These are phyloP conservation scores for Wickerhamomyces ciferrii DNA, from an alignment of 805 yeast genomes.

Conservation along the genomic window DNA sequence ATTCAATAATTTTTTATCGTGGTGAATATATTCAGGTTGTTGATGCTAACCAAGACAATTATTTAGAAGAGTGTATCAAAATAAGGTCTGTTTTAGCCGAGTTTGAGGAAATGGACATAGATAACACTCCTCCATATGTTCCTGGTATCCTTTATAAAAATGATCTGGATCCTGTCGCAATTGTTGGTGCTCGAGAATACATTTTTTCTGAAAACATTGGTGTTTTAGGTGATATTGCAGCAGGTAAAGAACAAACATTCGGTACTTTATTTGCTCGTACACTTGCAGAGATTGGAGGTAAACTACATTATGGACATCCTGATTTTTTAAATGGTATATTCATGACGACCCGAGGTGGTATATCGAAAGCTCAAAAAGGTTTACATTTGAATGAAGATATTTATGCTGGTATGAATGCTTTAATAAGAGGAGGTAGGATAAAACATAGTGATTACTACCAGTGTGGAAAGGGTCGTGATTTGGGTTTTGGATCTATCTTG, in stretches of 20 bases:
- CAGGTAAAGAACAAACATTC: conserved; percentile 95
- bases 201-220: conserved; percentile 93
- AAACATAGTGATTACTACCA: conserved; percentile 95
- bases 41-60: conserved; percentile 96
- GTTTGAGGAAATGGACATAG: conserved; percentile 72
- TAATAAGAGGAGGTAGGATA: conserved; percentile 86
- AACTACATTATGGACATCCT: conserved; percentile 94
- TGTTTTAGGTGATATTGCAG: conserved; percentile 91
- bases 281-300: conserved; percentile 89
- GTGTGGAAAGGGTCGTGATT: conserved; percentile 95
- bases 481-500: conserved; percentile 88
- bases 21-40: conserved; percentile 94
- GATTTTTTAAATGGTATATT: conserved; percentile 87
- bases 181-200: conserved; percentile 92
- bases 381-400: conserved; percentile 92
- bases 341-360: conserved; percentile 95
- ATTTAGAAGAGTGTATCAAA: conserved; percentile 89
- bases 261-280: conserved; percentile 95
- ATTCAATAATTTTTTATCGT: conserved; percentile 77
- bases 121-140: conserved; percentile 44
- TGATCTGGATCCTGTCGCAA: conserved; percentile 64
- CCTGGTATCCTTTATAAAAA: conserved; percentile 49
- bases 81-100: conserved; percentile 84
- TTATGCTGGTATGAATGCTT: conserved; percentile 90
- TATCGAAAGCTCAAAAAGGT: conserved; percentile 92